Evolutionary conservation across 129 eudicot genomes (phyloP), one percentile per base, ranked within the genome.

Genomic region (Artemisia argyi): DNA sequence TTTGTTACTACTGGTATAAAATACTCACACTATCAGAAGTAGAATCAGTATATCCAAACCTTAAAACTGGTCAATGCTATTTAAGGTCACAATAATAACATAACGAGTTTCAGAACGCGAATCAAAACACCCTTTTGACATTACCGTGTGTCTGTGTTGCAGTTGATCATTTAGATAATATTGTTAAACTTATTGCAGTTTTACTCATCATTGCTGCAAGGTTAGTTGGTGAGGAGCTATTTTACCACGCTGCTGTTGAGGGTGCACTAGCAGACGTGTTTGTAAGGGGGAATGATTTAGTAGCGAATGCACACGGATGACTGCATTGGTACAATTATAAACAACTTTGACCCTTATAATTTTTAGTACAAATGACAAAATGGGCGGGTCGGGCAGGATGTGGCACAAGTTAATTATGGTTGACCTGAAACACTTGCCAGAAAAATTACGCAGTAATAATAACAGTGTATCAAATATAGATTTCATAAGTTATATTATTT

Each of bases 191-290:
- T 10, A 7, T 51, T 86, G 88, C 85, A 95, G 99, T 91, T 95
- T 80, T 95, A 69, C 81, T 95, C 32, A 84, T 95, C 11, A 97
- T 95, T 66, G 94, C 95, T 59, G 99, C 99, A 66, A 95, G 99
- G 83, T 91, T 96, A 30, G 95, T 91, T 51, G 99, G 99, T 3
- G 97, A 95, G 81, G 99, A 95, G 85, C 97, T 95, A 20, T 95
- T 95, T 80, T 95, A 95, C 74, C 87, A 97, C 9, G 97, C 96
- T 69, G 97, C 99, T 42, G 94, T 95, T 68, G 97, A 95, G 98
- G 98, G 98, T 73, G 92, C 97, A 51, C 76, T 93, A 54, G 89
- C 98, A 3, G 87, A 93, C 32, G 78, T 93, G 61, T 93, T 93
- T 61, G 79, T 93, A 22, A 93, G 84, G 79, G 82, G 96, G 78